These are phyloP conservation scores for Atkinsonella hypoxylon DNA, from an alignment of 2,329 filamentous ascomycete genomes.

Conservation along the genomic window DNA sequence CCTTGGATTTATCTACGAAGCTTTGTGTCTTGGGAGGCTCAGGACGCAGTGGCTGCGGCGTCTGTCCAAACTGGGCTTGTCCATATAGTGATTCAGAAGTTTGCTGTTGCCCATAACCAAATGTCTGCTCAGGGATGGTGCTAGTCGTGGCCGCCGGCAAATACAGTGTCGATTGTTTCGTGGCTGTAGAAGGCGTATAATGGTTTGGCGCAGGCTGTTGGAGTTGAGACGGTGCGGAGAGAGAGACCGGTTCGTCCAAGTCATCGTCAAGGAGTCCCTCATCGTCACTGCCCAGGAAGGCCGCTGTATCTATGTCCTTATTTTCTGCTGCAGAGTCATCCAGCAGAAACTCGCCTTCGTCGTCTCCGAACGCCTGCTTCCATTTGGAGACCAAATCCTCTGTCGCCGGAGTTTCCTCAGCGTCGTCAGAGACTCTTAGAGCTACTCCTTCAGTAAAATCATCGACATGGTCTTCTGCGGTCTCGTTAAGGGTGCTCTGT, in stretches of 20 bases:
- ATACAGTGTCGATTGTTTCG: constrained; percentile 12
- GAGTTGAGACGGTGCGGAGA: constrained; percentile 6
- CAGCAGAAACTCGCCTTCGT: constrained; percentile 53
- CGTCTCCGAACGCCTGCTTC: constrained; percentile 68
- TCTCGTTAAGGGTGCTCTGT: constrained; percentile 21
- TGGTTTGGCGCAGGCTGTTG: constrained; percentile 11
- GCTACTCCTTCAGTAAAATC: constrained; percentile 10
- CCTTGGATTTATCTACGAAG: constrained; percentile 82
- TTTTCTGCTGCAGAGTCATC: constrained; percentile 37
- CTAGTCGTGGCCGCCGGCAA: constrained; percentile 9
- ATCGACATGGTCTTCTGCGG: constrained; percentile 15
- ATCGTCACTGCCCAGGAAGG: constrained; percentile 71
- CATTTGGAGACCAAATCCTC: constrained; percentile 70
- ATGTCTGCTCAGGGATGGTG: constrained; percentile 7
- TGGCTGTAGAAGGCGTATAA: constrained; percentile 16
- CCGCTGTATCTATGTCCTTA: constrained; percentile 44
- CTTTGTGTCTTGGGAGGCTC: constrained; percentile 56
- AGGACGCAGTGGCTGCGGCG: constrained; percentile 24
- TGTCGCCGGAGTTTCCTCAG: constrained; percentile 19
- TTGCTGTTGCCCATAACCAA: constrained; percentile 13
- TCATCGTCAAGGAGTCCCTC: constrained; percentile 71
- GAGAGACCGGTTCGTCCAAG: constrained; percentile 27
- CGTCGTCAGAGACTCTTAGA: not conserved
- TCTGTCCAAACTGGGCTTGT: constrained; percentile 24
- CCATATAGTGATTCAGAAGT: constrained; percentile 13